Conservation (phyloP, 768 basidiomycete species). For the Agaricus blazei region DNA sequence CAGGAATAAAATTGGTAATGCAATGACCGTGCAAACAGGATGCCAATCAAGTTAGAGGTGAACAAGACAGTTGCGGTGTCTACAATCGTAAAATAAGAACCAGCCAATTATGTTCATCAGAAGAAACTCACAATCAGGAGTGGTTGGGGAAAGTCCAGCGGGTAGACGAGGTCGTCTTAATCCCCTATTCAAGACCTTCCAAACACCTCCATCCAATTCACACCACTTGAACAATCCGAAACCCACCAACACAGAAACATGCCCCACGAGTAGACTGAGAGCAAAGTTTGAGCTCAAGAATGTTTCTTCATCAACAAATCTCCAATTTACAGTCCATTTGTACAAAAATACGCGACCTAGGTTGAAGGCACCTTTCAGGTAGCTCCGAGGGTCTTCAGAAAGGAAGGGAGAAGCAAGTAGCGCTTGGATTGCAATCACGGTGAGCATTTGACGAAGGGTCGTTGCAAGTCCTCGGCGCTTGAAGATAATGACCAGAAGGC, state of each 20-base stretch:
- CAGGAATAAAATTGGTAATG: slow-evolving; percentile 99
- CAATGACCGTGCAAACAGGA: slow-evolving; percentile 87
- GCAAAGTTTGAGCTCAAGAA: slow-evolving; percentile 70
- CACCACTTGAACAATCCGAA: slow-evolving; percentile 83
- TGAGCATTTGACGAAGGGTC: slow-evolving; percentile 46
- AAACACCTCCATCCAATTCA: slow-evolving; percentile 61
- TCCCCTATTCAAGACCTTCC: slow-evolving; percentile 48
- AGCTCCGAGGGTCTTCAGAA: slow-evolving; percentile 50
- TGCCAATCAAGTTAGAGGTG: slow-evolving; percentile 89
- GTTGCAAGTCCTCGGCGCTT: slow-evolving; percentile 58
- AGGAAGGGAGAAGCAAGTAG: slow-evolving; percentile 72
- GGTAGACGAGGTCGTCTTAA: slow-evolving; percentile 45
- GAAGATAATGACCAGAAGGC: slow-evolving; percentile 76
- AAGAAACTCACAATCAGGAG: slow-evolving; percentile 58
- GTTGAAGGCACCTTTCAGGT: slow-evolving; percentile 78
- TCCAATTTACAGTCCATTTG: slow-evolving; percentile 99
- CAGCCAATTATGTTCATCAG: neutral
- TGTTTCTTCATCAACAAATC: slow-evolving; percentile 70
- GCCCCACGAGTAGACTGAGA: slow-evolving; percentile 56
- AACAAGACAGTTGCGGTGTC: slow-evolving; percentile 79
- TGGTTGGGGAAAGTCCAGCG: slow-evolving; percentile 40
- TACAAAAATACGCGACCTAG: slow-evolving; percentile 85
- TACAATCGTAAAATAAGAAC: slow-evolving; percentile 20
- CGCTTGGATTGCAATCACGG: slow-evolving; percentile 46
- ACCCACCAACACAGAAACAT: slow-evolving; percentile 49